Evolutionary conservation across 129 eudicot species (phyloP), one percentile per base, ranked within the genome.

Genomic region (Smallanthus sonchifolius): DNA sequence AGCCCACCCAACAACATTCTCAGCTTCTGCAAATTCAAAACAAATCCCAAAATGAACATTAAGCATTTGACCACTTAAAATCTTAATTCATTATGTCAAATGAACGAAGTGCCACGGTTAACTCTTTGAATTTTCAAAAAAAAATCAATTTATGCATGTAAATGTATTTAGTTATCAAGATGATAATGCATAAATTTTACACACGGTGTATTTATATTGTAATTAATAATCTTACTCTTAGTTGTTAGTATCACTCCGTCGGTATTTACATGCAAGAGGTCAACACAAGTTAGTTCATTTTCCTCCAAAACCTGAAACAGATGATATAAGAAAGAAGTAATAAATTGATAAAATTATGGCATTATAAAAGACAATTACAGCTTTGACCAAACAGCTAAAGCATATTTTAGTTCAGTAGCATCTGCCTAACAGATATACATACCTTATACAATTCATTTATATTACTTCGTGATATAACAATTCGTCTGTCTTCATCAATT

Each of bases 1-100:
- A 42, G 99, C 97, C 99, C 99, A 95, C 64, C 99, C 99, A 82
- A 95, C 90, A 74, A 95, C 88, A 72, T 83, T 88, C 81, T 95
- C 97, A 49, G 99, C 96, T 84, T 91, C 99, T 95, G 86, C 69
- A 67, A 77, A 57, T 32, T 73, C 48, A 32, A 40, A 65, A 44
- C 36, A 70, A 20, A 24, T 57, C 30, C 34, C 66, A 60, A 19
- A 16, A 52, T 52, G 24, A 54, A 19, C 47, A 76, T 75, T 24
- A 60, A 43, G 49, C 19, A 7, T 30, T 76, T 32, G 14, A 81
- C 20, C 40, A 65, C 79, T 11, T 60, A 10, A 45, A 57, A 28
- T 24, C 43, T 19, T 66, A 57, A 42, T 73, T 57, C 57, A 16
- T 52, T 15, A 9, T 87, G 94, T 87, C 79, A 54, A 76, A 79